A percentile compares a stretch with the other conserved stretches of the same genome.
These are phyloP conservation scores for Taxillus chinensis DNA, from an alignment of 164 flowering plant genomes.

Conservation along the genomic window DNA sequence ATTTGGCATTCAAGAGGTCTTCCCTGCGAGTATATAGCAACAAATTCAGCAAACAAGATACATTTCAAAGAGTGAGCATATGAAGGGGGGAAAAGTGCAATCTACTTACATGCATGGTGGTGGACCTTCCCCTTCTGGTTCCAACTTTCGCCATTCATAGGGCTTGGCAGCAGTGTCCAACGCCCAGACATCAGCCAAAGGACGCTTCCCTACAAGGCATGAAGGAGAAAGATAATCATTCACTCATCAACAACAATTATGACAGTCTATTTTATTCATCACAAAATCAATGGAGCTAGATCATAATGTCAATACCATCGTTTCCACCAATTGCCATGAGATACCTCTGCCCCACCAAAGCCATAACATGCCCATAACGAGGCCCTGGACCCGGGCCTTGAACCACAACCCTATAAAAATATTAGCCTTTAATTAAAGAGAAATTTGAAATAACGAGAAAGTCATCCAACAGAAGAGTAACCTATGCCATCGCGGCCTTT, in stretches of 20 bases:
- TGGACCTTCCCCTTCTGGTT: slow-evolving; percentile 99
- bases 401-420: slow-evolving; percentile 69
- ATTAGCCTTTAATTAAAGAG: slow-evolving; percentile 5
- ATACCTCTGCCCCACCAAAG: slow-evolving; percentile 96
- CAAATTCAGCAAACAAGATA: not conserved
- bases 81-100: slow-evolving; percentile 1
- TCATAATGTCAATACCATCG: slow-evolving; percentile 50
- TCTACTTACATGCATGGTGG: slow-evolving; percentile 93
- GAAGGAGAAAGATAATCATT: slow-evolving; percentile 10
- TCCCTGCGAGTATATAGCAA: no score
- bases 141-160: slow-evolving; percentile 98
- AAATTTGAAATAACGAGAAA: not conserved
- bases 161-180: slow-evolving; percentile 99
- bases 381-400: slow-evolving; percentile 99
- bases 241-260: slow-evolving; percentile 5
- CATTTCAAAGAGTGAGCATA: not conserved
- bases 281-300: not conserved
- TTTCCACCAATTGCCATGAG: slow-evolving; percentile 98
- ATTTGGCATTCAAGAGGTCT: not conserved
- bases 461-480: slow-evolving; percentile 12
- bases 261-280: not conserved
- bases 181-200: slow-evolving; percentile 99
- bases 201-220: slow-evolving; percentile 65
- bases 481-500: slow-evolving; percentile 99
- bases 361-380: slow-evolving; percentile 99